Percentiles rank a stretch among this genome's conserved stretches.
These are phyloP conservation scores for Aquilaria malaccensis DNA, from an alignment of 345 rosid genomes.

Conservation along the genomic window DNA sequence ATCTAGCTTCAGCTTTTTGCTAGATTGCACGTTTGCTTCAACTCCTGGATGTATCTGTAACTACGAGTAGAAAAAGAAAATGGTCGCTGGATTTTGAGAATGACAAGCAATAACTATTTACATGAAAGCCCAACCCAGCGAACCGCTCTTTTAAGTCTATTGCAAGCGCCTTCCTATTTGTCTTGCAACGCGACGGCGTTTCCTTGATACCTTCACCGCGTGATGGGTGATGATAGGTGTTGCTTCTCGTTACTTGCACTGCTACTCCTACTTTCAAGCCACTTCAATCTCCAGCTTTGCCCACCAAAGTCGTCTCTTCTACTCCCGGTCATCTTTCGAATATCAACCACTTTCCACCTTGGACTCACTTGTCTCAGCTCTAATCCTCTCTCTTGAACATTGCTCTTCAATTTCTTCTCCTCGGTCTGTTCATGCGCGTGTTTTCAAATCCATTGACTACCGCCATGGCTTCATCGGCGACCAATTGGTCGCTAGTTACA, in stretches of 20 bases:
- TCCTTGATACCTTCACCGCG: neutral
- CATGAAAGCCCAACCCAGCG: too few species aligned
- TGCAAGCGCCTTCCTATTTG: too few species aligned
- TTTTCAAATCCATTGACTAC: slow-evolving; percentile 43
- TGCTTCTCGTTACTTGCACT: slow-evolving; percentile 4
- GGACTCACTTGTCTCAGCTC: slow-evolving; percentile 37
- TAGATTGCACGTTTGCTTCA: too few species aligned
- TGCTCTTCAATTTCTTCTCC: slow-evolving; percentile 31
- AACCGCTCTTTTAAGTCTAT: too few species aligned
- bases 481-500: slow-evolving; percentile 38
- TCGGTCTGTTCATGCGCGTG: slow-evolving; percentile 37
- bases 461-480: slow-evolving; percentile 63
- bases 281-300: neutral
- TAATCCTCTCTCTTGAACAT: slow-evolving; percentile 32
- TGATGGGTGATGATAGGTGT: slow-evolving; percentile 20
- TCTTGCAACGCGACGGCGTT: neutral
- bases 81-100: too few species aligned
- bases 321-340: slow-evolving; percentile 7
- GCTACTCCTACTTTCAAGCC: neutral
- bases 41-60: too few species aligned
- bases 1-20: too few species aligned
- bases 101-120: too few species aligned
- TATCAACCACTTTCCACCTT: slow-evolving; percentile 14
- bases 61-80: too few species aligned
- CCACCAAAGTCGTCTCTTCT: slow-evolving; percentile 2